These are phyloP conservation scores for Scedosporium aurantiacum DNA, from an alignment of 2,329 filamentous ascomycete species.

Conservation along the genomic window DNA sequence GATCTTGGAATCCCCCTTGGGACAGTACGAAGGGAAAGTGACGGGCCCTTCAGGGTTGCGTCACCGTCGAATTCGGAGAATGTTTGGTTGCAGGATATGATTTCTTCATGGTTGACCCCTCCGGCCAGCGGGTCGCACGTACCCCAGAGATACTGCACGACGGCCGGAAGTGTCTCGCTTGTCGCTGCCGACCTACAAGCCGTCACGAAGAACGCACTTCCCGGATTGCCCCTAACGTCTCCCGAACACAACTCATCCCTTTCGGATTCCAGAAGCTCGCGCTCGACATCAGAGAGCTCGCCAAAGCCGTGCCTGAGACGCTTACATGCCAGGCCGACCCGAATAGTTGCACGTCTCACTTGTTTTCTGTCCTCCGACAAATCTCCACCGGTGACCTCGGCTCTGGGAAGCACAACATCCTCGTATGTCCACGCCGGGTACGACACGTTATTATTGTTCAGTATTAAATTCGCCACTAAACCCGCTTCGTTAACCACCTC, in stretches of 20 bases:
- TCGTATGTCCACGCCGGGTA: conserved; percentile 18
- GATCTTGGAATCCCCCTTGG: conserved; percentile 13
- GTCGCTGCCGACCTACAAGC: conserved; percentile 13
- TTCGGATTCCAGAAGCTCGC: neutral
- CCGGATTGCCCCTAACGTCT: conserved; percentile 12
- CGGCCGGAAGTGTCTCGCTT: conserved; percentile 9
- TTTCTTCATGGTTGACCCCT: conserved; percentile 8
- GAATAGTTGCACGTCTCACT: conserved; percentile 13
- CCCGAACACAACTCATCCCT: conserved; percentile 4
- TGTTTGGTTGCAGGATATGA: conserved; percentile 16
- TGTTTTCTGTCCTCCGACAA: conserved; percentile 15
- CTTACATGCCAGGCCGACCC: conserved; percentile 13
- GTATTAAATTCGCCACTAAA: conserved; percentile 12
- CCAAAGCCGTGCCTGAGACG: conserved; percentile 11
- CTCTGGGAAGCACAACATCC: conserved; percentile 14
- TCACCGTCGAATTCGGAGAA: conserved; percentile 13
- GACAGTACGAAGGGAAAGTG: conserved; percentile 13
- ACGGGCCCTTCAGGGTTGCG: conserved; percentile 15
- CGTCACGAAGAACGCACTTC: conserved; percentile 13
- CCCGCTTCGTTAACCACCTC: conserved; percentile 10
- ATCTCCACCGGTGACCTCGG: conserved; percentile 10
- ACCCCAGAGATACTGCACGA: conserved; percentile 16
- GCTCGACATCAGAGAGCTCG: conserved; percentile 5
- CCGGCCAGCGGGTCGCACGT: conserved; percentile 12
- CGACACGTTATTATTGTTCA: conserved; percentile 11